Conservation (phyloP, 129 eudicot genomes). For the Heracleum sosnowskyi region DNA sequence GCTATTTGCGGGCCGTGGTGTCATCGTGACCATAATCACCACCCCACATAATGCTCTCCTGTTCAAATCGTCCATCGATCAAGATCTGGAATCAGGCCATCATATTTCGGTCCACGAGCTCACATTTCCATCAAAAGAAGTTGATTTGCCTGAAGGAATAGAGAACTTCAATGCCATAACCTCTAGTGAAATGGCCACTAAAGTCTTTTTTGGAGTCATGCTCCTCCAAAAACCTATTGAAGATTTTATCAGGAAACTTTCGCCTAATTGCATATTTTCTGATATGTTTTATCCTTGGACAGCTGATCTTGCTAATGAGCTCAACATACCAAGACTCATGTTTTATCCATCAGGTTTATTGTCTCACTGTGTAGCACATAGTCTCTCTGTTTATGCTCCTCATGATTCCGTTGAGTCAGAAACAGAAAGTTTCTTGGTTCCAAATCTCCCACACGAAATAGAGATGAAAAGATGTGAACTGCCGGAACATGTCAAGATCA, state of each 20-base stretch:
- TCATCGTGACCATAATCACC: too few species aligned
- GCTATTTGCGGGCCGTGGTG: too few species aligned
- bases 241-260: background rate
- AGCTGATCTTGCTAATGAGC: constrained; percentile 20
- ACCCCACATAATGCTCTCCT: too few species aligned
- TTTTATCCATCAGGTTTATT: constrained; percentile 17
- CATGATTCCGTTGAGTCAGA: constrained; percentile 22
- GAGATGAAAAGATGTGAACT: constrained; percentile 23
- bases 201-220: too few species aligned
- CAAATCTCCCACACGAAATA: constrained; percentile 19
- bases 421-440: constrained; percentile 23
- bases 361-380: constrained; percentile 5
- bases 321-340: constrained; percentile 23
- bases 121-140: too few species aligned
- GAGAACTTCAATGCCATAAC: too few species aligned
- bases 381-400: constrained; percentile 19
- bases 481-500: constrained; percentile 16
- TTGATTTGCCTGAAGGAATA: too few species aligned
- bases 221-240: constrained; percentile 27
- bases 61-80: too few species aligned
- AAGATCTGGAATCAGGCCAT: too few species aligned
- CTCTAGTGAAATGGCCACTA: too few species aligned
- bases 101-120: too few species aligned
- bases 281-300: constrained; percentile 38
- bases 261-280: constrained; percentile 31